Conservation (phyloP, 345 rosid genomes). For the Hibiscus tridactylites region DNA sequence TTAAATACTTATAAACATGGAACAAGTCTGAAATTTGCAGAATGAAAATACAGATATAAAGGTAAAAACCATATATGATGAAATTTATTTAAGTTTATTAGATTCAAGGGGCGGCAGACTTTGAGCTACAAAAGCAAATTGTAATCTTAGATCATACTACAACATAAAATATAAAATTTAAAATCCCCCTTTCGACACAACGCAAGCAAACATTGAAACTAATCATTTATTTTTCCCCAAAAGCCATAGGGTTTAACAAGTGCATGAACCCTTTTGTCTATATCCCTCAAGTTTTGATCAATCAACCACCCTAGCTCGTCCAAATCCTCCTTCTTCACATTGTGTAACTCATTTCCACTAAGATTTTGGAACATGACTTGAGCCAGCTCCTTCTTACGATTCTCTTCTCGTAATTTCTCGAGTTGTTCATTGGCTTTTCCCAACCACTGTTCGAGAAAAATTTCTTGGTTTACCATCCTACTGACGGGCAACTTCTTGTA, state of each 20-base stretch:
- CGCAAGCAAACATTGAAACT: background rate
- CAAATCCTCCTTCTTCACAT: slow-evolving; percentile 9
- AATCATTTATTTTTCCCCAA: background rate
- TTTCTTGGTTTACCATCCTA: too few relatives aligned
- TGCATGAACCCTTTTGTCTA: background rate
- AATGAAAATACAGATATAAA: background rate
- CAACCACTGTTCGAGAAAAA: background rate
- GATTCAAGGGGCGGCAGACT: background rate
- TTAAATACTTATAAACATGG: too few relatives aligned
- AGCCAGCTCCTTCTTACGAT: slow-evolving; percentile 15
- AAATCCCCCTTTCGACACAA: background rate
- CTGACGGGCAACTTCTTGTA: too few relatives aligned
- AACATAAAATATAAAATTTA: too few relatives aligned
- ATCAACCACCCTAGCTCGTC: slow-evolving; percentile 10
- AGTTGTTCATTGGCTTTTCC: slow-evolving; percentile 8
- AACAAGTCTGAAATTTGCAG: too few relatives aligned
- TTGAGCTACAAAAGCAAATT: background rate
- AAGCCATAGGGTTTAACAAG: background rate
- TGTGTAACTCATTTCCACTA: background rate
- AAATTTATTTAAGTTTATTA: background rate
- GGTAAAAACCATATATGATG: background rate
- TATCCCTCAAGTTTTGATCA: slow-evolving; percentile 20
- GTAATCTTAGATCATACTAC: too few relatives aligned
- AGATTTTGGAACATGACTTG: slow-evolving; percentile 17
- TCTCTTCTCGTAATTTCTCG: too few relatives aligned